Conservation (phyloP, 2,329 filamentous ascomycete species). For the Verticillium nubilum region DNA sequence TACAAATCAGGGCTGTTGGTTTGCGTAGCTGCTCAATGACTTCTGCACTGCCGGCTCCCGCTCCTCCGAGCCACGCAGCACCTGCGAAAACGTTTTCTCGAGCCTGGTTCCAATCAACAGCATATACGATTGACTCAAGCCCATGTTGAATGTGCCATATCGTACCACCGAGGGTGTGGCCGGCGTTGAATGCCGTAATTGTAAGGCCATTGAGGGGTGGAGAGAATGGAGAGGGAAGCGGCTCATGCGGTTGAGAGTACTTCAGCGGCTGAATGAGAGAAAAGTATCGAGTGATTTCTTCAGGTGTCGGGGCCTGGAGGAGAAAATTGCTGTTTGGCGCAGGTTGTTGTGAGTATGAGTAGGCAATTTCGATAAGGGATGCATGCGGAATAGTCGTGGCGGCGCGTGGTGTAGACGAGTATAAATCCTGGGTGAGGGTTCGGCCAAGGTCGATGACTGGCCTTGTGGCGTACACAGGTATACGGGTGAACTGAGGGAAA, state of each 20-base stretch:
- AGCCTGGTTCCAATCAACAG: conserved; percentile 97
- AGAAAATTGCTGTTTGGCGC: conserved; percentile 50
- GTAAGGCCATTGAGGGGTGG: conserved; percentile 86
- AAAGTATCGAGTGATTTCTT: conserved; percentile 92
- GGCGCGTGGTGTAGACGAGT: conserved; percentile 82
- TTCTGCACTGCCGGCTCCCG: conserved; percentile 74
- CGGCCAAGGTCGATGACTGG: conserved; percentile 91
- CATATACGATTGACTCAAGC: conserved; percentile 94
- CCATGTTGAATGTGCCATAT: conserved; percentile 99
- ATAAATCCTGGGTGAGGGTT: conserved; percentile 86
- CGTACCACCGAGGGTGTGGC: conserved; percentile 91
- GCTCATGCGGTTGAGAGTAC: conserved; percentile 94
- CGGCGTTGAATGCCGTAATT: conserved; percentile 94
- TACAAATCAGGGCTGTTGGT: conserved; percentile 90
- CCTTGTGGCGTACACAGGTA: conserved; percentile 90
- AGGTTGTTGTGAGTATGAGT: conserved; percentile 46
- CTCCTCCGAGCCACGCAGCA: conserved; percentile 86
- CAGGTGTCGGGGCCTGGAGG: conserved; percentile 66
- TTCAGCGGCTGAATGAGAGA: conserved; percentile 86
- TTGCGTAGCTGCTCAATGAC: conserved; percentile 91
- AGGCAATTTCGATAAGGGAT: conserved; percentile 61
- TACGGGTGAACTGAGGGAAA: conserved; percentile 83
- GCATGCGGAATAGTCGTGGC: conserved; percentile 73
- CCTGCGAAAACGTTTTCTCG: conserved; percentile 91
- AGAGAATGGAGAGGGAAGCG: conserved; percentile 78